Percentiles rank a stretch among this genome's conserved stretches.
phyloP scores from a whole-genome alignment of 805 yeast species.

The Kockiozyma suomiensis region DNA sequence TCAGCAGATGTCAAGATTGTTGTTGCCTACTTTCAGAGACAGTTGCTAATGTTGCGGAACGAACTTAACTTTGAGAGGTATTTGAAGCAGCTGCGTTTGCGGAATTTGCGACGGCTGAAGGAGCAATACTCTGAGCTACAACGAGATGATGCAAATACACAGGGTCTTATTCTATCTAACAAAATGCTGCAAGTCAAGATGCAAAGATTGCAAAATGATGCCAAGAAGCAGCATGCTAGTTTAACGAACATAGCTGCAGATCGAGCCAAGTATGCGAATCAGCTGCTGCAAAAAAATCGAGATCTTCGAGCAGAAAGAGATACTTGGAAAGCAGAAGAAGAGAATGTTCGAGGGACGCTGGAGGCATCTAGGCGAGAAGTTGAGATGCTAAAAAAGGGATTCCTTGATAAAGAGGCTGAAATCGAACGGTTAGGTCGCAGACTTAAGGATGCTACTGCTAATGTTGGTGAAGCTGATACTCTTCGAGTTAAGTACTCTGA shows the following conservation, averaged over 20 bases:
- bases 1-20: not conserved
- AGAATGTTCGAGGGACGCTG: constrained; percentile 36
- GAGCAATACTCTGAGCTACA: constrained; percentile 40
- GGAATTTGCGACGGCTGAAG: constrained; percentile 43
- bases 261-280: constrained; percentile 44
- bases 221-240: constrained; percentile 40
- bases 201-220: constrained; percentile 38
- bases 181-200: constrained; percentile 38
- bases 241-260: constrained; percentile 42
- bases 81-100: constrained; percentile 52
- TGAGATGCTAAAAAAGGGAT: constrained; percentile 40
- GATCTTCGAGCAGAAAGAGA: constrained; percentile 39
- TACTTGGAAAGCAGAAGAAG: constrained; percentile 35
- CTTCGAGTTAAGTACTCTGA: constrained; percentile 9
- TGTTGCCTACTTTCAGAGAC: constrained; percentile 49
- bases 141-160: constrained; percentile 40
- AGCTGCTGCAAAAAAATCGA: constrained; percentile 41
- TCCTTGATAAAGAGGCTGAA: constrained; percentile 40
- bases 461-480: constrained; percentile 20
- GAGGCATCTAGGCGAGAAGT: constrained; percentile 40
- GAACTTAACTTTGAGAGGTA: constrained; percentile 64
- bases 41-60: constrained; percentile 57
- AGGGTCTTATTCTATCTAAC: constrained; percentile 40
- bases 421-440: constrained; percentile 37
- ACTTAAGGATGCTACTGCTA: constrained; percentile 21